phyloP scores from a whole-genome alignment of 2,329 filamentous ascomycete genomes.

The Colletotrichum musicola region DNA sequence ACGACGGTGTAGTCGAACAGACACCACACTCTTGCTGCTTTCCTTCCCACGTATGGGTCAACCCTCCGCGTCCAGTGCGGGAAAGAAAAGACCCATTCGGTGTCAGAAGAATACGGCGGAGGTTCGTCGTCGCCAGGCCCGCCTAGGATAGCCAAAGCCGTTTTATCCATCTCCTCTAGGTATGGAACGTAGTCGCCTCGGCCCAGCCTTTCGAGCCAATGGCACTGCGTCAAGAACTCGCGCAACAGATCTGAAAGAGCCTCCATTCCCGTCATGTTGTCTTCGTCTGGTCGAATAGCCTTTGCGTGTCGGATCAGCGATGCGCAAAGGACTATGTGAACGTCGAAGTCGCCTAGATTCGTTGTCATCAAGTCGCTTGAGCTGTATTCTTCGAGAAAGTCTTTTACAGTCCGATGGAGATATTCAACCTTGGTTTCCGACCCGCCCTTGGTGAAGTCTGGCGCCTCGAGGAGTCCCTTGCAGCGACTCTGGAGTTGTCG shows the following conservation, averaged over 20 bases:
- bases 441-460: not conserved
- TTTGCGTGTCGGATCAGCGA: not conserved
- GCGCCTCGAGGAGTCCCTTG: not conserved
- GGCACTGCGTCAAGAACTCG: not conserved
- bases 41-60: not conserved
- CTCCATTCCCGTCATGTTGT: not conserved
- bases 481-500: not conserved
- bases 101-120: not conserved
- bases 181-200: not conserved
- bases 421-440: not conserved
- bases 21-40: not conserved
- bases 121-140: not conserved
- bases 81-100: not conserved
- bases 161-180: not conserved
- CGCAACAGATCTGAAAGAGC: not conserved
- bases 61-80: not conserved
- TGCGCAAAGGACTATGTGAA: not conserved
- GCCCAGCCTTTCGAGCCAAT: not conserved
- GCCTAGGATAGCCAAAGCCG: not conserved
- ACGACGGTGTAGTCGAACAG: not conserved
- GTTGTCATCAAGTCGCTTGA: not conserved
- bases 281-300: not conserved
- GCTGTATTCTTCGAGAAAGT: not conserved
- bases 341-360: not conserved
- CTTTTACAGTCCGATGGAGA: not conserved